Conservation (phyloP, 306 rosid species). For the Dryas octopetala region DNA sequence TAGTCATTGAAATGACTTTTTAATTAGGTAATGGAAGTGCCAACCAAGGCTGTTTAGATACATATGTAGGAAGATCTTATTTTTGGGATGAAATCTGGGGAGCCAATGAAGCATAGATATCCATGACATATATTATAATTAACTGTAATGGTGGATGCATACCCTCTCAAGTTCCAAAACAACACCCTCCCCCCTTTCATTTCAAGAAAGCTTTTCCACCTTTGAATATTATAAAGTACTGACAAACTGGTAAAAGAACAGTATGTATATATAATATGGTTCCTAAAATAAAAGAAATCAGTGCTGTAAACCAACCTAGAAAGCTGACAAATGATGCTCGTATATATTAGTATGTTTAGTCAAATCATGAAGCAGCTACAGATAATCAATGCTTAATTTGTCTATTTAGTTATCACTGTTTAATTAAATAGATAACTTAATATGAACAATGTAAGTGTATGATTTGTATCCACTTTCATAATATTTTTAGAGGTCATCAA, state of each 20-base stretch:
- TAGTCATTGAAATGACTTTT: conserved; percentile 18
- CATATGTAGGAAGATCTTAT: conserved; percentile 1
- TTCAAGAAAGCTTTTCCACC: not conserved
- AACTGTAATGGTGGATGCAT: not conserved
- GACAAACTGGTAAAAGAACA: not conserved
- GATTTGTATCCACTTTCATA: no score
- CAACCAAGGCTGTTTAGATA: conserved; percentile 11
- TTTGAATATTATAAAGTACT: not conserved
- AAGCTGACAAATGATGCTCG: not conserved
- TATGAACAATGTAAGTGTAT: no score
- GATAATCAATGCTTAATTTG: no score
- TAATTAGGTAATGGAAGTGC: conserved; percentile 16
- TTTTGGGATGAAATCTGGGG: conserved; percentile 9
- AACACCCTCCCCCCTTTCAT: not conserved
- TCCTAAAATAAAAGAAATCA: conserved; percentile 1
- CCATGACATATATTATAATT: no score
- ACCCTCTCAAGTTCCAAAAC: not conserved
- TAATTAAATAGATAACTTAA: no score
- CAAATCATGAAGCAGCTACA: no score
- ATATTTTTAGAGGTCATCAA: no score
- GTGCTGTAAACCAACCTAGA: conserved; percentile 7
- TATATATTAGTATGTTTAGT: no score
- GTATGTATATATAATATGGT: not conserved
- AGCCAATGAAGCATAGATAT: not conserved
- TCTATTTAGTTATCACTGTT: no score